Base-by-base conservation (phyloP, 805 yeast species). In the Starmerella scarabaei region DNA sequence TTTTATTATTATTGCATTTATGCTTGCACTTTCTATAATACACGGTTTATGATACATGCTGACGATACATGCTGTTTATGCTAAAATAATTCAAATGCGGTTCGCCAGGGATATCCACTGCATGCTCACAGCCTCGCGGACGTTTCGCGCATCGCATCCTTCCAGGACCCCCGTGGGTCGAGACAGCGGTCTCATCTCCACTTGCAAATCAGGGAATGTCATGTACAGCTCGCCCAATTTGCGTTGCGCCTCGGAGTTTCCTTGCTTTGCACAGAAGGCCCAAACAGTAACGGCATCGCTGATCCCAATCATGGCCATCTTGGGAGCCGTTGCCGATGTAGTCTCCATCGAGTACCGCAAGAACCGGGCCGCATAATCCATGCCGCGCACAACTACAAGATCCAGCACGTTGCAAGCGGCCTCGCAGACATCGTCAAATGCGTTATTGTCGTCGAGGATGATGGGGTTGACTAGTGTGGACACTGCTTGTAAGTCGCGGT, bases 381-480 rank as follows among this genome's bases (percentile, higher is more conserved):
- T 48, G 40, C 53, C 43, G 20, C 53, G 45, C 30, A 33, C 31
- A 11, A 50, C 48, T 2, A 47, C 55, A 6, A 43, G 37, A 15
- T 50, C 53, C 9, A 52, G 34, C 5, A 52, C 48, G 21, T 37
- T 36, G 16, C 49, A 37, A 4, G 63, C 62, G 3, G 62, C 63
- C 27, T 56, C 52, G 26, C 56, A 51, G 15, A 60, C 62, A 34
- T 60, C 63, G 54, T 60, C 56, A 35, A 60, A 60, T n/a, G 60
- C 59, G 36, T 53, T 53, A 26, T 59, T 59, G 6, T 43, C 43
- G 21, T 57, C 61, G 23, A 58, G 48, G 7, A 51, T 44, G 14
- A 38, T 38, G 1, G 57, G 46, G 4, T 60, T 57, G 2, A 57
- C 59, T 37, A 59, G 52, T 5, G 60, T 51, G 1, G 62, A 53